Base-by-base conservation (phyloP, 768 basidiomycete genomes). In the Mycena vitilis region DNA sequence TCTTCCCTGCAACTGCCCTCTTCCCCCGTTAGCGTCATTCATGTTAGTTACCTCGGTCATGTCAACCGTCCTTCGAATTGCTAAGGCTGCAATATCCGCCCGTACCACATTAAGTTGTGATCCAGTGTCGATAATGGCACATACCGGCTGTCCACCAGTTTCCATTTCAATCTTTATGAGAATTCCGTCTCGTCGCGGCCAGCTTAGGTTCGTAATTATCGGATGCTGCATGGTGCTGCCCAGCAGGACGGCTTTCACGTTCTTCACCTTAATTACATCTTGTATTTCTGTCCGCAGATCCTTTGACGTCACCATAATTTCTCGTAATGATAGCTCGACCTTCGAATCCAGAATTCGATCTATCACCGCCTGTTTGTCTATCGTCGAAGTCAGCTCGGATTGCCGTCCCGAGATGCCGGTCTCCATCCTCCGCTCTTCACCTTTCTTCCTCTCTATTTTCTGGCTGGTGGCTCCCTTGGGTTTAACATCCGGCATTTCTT, bases 21-120 rank as follows among this genome's bases (percentile, higher is more conserved):
- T 55, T 7, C 74, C 75, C 2, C 78, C 77, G 65, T 78, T 80
- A 2, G 77, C 77, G 58, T 81, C 78, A 45, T 61, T 65, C 73
- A 79, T 75, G 7, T 30, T 55, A 1, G 65, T 73, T 0, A 42
- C 16, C 7, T 60, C 15, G 1, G 22, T 42, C 6, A 70, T 60
- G 15, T 77, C 74, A 2, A 78, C 65, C 0, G 71, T 63, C 15
- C 64, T n/a, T 2, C 53, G 37, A 2, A 72, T 57, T 2, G n/a
- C 51, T 0, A 20, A 15, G 0, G 69, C 48, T 2, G 69, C 75
- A 4, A 74, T 9, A 8, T 68, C 63, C 5, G 62, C n/a, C 3
- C 63, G 63, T 0, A 73, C 67, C 22, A 78, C 66, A 69, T 77
- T 74, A 7, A 78, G 18, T 51, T 76, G 70, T 18, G 76, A 78